These are phyloP conservation scores for Pyrus bretschneideri DNA, from an alignment of 306 rosid genomes.

Conservation along the genomic window DNA sequence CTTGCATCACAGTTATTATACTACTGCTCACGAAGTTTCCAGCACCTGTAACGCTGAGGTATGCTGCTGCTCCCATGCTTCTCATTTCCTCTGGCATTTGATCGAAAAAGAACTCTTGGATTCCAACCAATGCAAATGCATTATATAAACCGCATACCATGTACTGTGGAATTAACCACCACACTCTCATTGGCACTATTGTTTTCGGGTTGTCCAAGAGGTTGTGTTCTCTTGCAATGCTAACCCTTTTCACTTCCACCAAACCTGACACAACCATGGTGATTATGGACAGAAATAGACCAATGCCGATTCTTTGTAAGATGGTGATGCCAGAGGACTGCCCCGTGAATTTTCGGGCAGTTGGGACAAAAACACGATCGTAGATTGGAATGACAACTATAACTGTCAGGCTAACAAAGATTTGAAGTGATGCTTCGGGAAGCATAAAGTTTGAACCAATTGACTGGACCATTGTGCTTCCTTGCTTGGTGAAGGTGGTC, in stretches of 20 bases:
- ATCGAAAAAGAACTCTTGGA: slow-evolving; percentile 60
- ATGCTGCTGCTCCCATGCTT: slow-evolving; percentile 75
- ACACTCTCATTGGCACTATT: slow-evolving; percentile 47
- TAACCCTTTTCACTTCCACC: slow-evolving; percentile 51
- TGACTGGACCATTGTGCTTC: slow-evolving; percentile 45
- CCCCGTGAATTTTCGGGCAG: slow-evolving; percentile 34
- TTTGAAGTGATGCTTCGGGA: slow-evolving; percentile 64
- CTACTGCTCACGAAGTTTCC: slow-evolving; percentile 48
- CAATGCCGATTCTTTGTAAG: slow-evolving; percentile 54
- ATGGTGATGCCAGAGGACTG: slow-evolving; percentile 59
- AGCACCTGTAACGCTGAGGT: slow-evolving; percentile 44
- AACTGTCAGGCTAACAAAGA: slow-evolving; percentile 43
- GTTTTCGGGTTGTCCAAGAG: slow-evolving; percentile 41
- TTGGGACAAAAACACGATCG: slow-evolving; percentile 45
- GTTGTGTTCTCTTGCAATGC: slow-evolving; percentile 22
- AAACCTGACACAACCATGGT: slow-evolving; percentile 47
- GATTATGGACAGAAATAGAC: slow-evolving; percentile 45
- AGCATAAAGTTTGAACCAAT: slow-evolving; percentile 39
- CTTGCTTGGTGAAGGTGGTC: slow-evolving; percentile 62
- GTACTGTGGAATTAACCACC: slow-evolving; percentile 85
- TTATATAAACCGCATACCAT: slow-evolving; percentile 44
- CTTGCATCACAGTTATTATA: slow-evolving; percentile 33
- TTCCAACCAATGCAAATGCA: slow-evolving; percentile 48
- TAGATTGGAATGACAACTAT: slow-evolving; percentile 35
- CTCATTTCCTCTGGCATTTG: slow-evolving; percentile 61